A percentile compares a stretch with the other conserved stretches of the same genome.
These are phyloP conservation scores for Fallopia convolvulus DNA, from an alignment of 148 eudicot species.

Conservation along the genomic window DNA sequence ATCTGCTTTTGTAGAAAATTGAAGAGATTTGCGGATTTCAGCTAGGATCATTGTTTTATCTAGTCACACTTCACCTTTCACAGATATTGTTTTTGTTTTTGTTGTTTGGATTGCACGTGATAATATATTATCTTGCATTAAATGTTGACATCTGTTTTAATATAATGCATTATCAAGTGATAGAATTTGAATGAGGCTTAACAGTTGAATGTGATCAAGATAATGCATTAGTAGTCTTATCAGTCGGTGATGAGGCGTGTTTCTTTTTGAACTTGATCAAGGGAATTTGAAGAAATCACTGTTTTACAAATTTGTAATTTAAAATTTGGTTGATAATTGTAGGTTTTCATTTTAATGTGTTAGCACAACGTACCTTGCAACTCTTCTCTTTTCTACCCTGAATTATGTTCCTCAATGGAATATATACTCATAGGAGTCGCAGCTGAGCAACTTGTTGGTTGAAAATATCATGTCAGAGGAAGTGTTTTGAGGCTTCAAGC, in stretches of 20 bases:
- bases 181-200: too few species aligned
- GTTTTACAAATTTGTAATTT: not conserved
- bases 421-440: not conserved
- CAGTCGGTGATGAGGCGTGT: not conserved
- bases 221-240: not conserved
- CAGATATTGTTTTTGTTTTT: not conserved
- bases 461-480: not conserved
- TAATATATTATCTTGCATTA: not conserved
- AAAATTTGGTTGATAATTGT: not conserved
- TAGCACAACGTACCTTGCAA: not conserved
- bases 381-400: not conserved
- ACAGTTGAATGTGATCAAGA: too few species aligned
- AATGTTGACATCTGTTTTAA: too few species aligned
- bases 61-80: not conserved
- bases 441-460: not conserved
- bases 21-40: not conserved
- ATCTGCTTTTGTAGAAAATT: not conserved
- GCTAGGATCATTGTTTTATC: not conserved
- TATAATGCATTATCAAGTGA: too few species aligned
- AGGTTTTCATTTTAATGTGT: not conserved
- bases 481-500: not conserved
- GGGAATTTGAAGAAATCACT: not conserved
- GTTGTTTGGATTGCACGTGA: not conserved
- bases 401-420: not conserved
- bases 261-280: not conserved